Percentiles rank a stretch among this genome's conserved stretches.
phyloP scores from a whole-genome alignment of 352 stramenopile species.

The Phytophthora chlamydospora region DNA sequence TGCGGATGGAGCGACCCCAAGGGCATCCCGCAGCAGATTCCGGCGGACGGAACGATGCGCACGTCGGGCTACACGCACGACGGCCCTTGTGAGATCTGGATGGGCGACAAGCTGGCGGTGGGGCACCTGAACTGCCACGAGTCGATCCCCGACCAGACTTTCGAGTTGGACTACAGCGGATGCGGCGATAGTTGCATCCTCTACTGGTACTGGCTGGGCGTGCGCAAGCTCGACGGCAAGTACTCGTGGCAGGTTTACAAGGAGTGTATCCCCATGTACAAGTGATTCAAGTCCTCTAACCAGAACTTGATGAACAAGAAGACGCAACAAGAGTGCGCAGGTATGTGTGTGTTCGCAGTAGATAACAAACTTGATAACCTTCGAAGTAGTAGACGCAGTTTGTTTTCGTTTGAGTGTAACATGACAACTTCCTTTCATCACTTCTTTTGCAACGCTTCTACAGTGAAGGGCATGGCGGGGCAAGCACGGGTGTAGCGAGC shows the following conservation, averaged over 20 bases:
- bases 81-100: slow-evolving; percentile 49
- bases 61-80: slow-evolving; percentile 56
- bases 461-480: too few species aligned
- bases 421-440: too few species aligned
- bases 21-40: slow-evolving; percentile 44
- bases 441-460: too few species aligned
- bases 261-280: slow-evolving; percentile 43
- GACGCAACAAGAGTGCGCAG: too few species aligned
- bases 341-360: too few species aligned
- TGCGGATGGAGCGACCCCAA: slow-evolving; percentile 38
- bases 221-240: slow-evolving; percentile 33
- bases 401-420: too few species aligned
- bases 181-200: slow-evolving; percentile 42
- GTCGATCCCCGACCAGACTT: slow-evolving; percentile 36
- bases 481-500: too few species aligned
- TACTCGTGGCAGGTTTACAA: slow-evolving; percentile 64
- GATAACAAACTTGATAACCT: too few species aligned
- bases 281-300: slow-evolving; percentile 2
- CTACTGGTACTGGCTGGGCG: slow-evolving; percentile 51
- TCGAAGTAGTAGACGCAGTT: too few species aligned
- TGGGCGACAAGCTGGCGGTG: slow-evolving; percentile 41
- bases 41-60: slow-evolving; percentile 34
- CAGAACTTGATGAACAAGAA: neutral
- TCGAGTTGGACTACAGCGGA: slow-evolving; percentile 40
- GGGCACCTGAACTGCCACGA: slow-evolving; percentile 43